Evolutionary conservation across 208 protist genomes (phyloP).

Genomic region (Crithidia sp.): DNA sequence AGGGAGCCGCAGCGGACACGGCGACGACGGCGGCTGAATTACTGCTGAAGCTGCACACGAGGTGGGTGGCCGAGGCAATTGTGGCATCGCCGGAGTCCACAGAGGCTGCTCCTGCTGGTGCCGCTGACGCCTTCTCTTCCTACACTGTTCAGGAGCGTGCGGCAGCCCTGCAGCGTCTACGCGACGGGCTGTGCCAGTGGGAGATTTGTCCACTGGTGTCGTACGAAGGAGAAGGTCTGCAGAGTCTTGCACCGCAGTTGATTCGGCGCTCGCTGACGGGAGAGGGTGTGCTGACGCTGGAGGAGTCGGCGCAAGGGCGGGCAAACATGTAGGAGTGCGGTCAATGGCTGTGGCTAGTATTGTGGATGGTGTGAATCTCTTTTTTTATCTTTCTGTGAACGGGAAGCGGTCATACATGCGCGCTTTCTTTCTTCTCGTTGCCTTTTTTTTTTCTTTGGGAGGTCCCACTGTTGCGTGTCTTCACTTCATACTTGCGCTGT

Average conservation of each 20-base stretch:
- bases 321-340: conserved; percentile 16
- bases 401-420: background rate
- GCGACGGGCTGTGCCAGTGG: conserved; percentile 33
- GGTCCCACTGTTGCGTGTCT: too few species aligned
- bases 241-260: conserved; percentile 26
- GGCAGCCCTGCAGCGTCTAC: conserved; percentile 42
- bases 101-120: conserved; percentile 3
- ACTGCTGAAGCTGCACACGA: conserved; percentile 67
- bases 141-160: conserved; percentile 19
- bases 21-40: conserved; percentile 86
- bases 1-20: conserved; percentile 77
- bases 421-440: background rate
- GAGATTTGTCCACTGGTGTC: conserved; percentile 94
- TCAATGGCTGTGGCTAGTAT: too few species aligned
- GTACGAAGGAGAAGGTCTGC: conserved; percentile 91
- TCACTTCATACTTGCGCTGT: too few species aligned
- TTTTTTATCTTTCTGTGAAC: background rate
- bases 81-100: background rate
- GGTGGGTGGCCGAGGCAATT: conserved; percentile 58
- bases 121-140: background rate
- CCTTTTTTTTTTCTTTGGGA: background rate
- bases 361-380: background rate
- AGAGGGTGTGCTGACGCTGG: conserved; percentile 28
- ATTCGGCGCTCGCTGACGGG: conserved; percentile 39
- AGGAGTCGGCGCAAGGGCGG: conserved; percentile 8